Evolutionary conservation across 495 filamentous ascomycete genomes (phyloP).

Genomic region (Oidiodendron maius): DNA sequence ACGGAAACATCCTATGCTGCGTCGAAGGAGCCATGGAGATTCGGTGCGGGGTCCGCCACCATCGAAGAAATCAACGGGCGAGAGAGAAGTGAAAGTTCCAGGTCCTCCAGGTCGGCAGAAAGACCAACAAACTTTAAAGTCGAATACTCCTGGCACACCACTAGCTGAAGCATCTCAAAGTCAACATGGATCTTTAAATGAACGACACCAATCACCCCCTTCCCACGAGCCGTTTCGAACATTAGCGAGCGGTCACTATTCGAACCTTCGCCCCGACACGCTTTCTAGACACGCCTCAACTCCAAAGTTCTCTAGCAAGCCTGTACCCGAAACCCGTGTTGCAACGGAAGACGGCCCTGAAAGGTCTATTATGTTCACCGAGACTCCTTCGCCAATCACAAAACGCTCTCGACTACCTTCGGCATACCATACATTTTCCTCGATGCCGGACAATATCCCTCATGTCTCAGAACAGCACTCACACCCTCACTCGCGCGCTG

Average conservation of each 20-base stretch:
- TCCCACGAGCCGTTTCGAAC: neutral
- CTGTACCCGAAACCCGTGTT: slow-evolving; percentile 68
- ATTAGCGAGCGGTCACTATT: neutral
- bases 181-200: neutral
- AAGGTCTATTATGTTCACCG: slow-evolving; percentile 73
- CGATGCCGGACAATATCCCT: slow-evolving; percentile 7
- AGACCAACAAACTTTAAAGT: neutral
- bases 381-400: slow-evolving; percentile 32
- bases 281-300: slow-evolving; percentile 46
- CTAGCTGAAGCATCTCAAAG: neutral
- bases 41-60: slow-evolving; percentile 21
- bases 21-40: slow-evolving; percentile 21
- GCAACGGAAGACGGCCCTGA: slow-evolving; percentile 57
- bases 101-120: neutral
- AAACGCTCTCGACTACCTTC: slow-evolving; percentile 16
- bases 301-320: slow-evolving; percentile 62
- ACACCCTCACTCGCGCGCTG: slow-evolving; percentile 17
- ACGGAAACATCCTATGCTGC: neutral
- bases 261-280: slow-evolving; percentile 20
- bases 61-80: slow-evolving; percentile 23
- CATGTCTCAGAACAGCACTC: slow-evolving; percentile 9
- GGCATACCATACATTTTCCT: slow-evolving; percentile 11
- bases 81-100: slow-evolving; percentile 16
- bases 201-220: slow-evolving; percentile 11
- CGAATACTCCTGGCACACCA: neutral